Base-by-base conservation (phyloP, 192 early-diverging fungal species). In the Dispira simplex region DNA sequence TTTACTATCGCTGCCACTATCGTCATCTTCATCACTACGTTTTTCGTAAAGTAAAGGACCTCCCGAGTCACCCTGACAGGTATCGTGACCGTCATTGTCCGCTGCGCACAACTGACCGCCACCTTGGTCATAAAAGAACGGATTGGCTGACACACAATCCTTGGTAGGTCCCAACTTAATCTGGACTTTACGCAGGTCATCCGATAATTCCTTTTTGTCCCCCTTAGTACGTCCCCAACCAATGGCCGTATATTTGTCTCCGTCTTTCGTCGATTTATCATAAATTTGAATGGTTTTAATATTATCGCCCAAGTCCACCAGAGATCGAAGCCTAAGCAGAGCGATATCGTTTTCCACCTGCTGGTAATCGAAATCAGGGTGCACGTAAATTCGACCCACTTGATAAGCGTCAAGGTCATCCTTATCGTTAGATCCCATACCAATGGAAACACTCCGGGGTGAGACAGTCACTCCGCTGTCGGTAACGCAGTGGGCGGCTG, bases 331-430 rank as follows among this genome's bases (percentile, higher is more conserved):
- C 4, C 65, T 65, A 43, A 79, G 25, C 12, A 79, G 70, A 52
- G 75, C 72, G 18, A 79, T 68, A 63, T 79, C 78, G 55, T 79
- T 76, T 52, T 57, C 66, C 71, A 76, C 75, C 11, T 68, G 54
- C 23, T 56, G 27, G 65, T 71, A 71, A 58, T 79, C 65, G 66
- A 76, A 79, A 21, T 71, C 66, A n/a, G 78, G 78, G 55, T 79
- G 78, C 11, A 54, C 71, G 52, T 64, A 63, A 44, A 78, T 43
- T 46, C 67, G 59, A 14, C 64, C 51, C 3, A 73, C 68, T 5
- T 64, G 44, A 18, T 67, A 49, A 11, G 64, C 64, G 63, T 71
- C 70, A 16, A 64, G 26, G 12, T 46, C 12, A 47, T 62, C 44
- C 5, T 11, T 20, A 20, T 44, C 59, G 59, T 62, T 62, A 45